Percentiles rank a stretch among this genome's conserved stretches.
Conservation (phyloP, 2,329 filamentous ascomycete genomes). For the Aspergillus pseudotamarii region DNA sequence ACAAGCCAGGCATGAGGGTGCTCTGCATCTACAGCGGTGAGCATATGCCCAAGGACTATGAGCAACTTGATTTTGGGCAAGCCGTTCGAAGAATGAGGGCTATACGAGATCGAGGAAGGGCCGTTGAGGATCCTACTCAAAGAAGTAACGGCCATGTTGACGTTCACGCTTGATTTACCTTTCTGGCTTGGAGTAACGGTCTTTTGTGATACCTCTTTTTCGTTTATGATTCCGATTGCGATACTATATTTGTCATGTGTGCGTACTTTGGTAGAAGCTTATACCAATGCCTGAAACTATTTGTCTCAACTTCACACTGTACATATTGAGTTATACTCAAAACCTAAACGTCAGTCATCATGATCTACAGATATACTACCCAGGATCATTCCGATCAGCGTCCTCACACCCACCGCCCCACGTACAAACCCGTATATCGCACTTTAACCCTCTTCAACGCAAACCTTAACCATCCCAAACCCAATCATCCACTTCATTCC, state of each 20-base stretch:
- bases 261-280: neutral
- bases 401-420: neutral
- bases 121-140: constrained; percentile 8
- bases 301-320: neutral
- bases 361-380: neutral
- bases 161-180: constrained; percentile 22
- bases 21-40: constrained; percentile 93
- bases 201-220: neutral
- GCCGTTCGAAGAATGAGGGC: constrained; percentile 40
- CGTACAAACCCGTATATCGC: neutral
- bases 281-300: neutral
- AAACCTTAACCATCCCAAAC: neutral
- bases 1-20: constrained; percentile 88
- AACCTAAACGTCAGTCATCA: neutral
- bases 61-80: constrained; percentile 39
- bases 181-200: neutral
- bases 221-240: neutral
- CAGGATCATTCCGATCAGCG: neutral
- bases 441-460: neutral
- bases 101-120: constrained; percentile 22
- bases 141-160: constrained; percentile 19
- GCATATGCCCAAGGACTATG: constrained; percentile 48
- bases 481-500: neutral
- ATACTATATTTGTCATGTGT: neutral
- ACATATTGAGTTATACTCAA: neutral